These are phyloP conservation scores for Plantago elongata DNA, from an alignment of 257 asterid genomes.

Conservation along the genomic window DNA sequence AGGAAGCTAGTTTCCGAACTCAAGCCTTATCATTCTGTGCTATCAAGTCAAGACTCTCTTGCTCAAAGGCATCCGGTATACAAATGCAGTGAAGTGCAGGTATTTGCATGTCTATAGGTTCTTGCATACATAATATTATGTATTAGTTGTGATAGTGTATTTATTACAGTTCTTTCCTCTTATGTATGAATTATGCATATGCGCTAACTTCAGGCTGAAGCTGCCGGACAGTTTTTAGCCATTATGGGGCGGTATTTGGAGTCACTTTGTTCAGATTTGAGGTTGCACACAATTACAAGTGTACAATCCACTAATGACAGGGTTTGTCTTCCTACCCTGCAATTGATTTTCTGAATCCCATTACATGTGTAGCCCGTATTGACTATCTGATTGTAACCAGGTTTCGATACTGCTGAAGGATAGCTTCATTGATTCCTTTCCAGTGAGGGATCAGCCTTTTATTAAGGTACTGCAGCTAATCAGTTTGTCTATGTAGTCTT, in stretches of 20 bases:
- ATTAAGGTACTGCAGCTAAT: conserved; percentile 48
- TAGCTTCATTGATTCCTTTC: conserved; percentile 75
- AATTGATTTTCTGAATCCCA: conserved; percentile 10
- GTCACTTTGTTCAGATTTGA: conserved; percentile 73
- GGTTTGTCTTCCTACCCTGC: conserved; percentile 34
- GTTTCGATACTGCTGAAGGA: conserved; percentile 83
- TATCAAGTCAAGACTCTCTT: conserved; percentile 42
- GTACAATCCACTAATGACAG: conserved; percentile 71
- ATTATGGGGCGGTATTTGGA: conserved; percentile 62
- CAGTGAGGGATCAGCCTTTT: conserved; percentile 55
- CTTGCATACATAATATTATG: neutral
- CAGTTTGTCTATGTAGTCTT: neutral
- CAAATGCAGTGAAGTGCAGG: conserved; percentile 83
- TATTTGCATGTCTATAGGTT: conserved; percentile 15
- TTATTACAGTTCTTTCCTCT: neutral
- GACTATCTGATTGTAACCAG: conserved; percentile 34
- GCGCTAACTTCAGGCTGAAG: conserved; percentile 55
- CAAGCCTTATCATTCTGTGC: conserved; percentile 53
- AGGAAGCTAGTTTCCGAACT: conserved; percentile 66
- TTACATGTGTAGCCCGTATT: neutral
- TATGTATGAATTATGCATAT: neutral
- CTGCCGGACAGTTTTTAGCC: conserved; percentile 55
- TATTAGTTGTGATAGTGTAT: neutral
- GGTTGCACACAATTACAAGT: conserved; percentile 75
- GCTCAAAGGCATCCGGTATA: conserved; percentile 67